Percentiles rank a stretch among this genome's conserved stretches.
These are phyloP conservation scores for Parastagonospora nodorum DNA, from an alignment of 2,329 filamentous ascomycete species.

Conservation along the genomic window DNA sequence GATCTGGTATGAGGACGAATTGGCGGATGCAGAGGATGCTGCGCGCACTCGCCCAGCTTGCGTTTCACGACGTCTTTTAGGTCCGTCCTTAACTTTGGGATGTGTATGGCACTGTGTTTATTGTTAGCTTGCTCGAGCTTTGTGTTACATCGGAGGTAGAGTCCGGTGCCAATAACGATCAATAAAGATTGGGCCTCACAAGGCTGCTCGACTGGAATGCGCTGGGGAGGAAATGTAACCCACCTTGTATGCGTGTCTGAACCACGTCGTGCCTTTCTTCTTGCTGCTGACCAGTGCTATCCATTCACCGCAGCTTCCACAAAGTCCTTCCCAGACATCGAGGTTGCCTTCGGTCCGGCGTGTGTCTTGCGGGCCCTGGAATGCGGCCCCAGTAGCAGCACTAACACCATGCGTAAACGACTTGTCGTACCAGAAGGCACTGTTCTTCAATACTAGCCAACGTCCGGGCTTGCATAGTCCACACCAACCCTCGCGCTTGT, in stretches of 20 bases:
- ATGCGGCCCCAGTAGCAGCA: conserved; percentile 77
- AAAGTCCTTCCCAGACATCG: conserved; percentile 81
- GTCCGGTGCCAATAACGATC: neutral
- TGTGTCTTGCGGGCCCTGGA: conserved; percentile 76
- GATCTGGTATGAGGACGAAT: conserved; percentile 41
- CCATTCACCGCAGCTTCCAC: conserved; percentile 79
- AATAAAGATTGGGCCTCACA: conserved; percentile 6
- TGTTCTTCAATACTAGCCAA: conserved; percentile 89
- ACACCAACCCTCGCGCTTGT: conserved; percentile 89
- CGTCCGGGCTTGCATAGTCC: conserved; percentile 84
- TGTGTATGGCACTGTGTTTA: conserved; percentile 47
- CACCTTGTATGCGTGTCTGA: conserved; percentile 86
- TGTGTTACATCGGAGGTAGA: conserved; percentile 10
- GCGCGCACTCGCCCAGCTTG: conserved; percentile 44
- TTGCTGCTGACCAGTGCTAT: conserved; percentile 82
- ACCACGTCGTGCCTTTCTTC: conserved; percentile 93
- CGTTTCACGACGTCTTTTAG: conserved; percentile 50
- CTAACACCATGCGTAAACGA: conserved; percentile 87
- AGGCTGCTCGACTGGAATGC: conserved; percentile 8
- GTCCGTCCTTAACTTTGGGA: conserved; percentile 51
- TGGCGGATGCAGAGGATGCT: conserved; percentile 40
- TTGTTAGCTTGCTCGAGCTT: conserved; percentile 28
- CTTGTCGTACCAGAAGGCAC: conserved; percentile 92
- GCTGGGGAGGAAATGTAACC: conserved; percentile 24
- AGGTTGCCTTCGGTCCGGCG: conserved; percentile 79